Percentiles rank a stretch among this genome's conserved stretches.
Evolutionary conservation across 305 asterid species (phyloP).

Genomic region (Fraxinus nigra): DNA sequence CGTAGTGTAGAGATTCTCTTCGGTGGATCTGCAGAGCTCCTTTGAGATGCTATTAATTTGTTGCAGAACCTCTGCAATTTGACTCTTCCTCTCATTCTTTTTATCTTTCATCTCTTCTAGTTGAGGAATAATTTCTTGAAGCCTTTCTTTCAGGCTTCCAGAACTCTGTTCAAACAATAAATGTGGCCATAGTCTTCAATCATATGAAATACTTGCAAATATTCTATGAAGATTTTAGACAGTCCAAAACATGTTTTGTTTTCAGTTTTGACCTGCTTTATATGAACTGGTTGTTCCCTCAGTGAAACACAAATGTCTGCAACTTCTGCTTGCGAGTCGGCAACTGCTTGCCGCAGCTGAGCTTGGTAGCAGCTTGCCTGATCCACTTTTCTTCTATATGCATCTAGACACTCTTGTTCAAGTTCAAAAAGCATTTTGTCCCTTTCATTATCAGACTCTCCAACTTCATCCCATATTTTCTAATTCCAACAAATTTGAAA

Average conservation of each 20-base stretch:
- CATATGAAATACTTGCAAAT: neutral
- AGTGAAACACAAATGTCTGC: conserved; percentile 60
- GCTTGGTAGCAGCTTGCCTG: conserved; percentile 62
- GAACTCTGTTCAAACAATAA: conserved; percentile 44
- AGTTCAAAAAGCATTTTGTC: conserved; percentile 79
- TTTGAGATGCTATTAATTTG: conserved; percentile 53
- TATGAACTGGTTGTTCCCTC: conserved; percentile 56
- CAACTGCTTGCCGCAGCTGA: conserved; percentile 71
- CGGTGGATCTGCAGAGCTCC: conserved; percentile 56
- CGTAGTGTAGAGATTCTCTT: conserved; percentile 21
- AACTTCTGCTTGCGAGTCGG: conserved; percentile 75
- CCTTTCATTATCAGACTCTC: conserved; percentile 68
- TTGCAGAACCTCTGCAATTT: conserved; percentile 56
- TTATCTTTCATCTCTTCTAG: conserved; percentile 62
- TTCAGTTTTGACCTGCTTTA: conserved; percentile 46
- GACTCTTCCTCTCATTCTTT: conserved; percentile 60
- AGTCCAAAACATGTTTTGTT: neutral
- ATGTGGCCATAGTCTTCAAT: neutral
- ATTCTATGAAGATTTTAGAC: neutral
- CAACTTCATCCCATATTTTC: conserved; percentile 95
- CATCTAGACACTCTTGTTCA: conserved; percentile 83
- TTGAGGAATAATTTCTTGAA: conserved; percentile 55
- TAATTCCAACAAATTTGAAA: conserved; percentile 30
- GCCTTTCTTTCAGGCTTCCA: conserved; percentile 66
- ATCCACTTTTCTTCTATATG: conserved; percentile 80